A percentile compares a stretch with the other conserved stretches of the same genome.
These are phyloP conservation scores for Dujonia santamariae DNA, from an alignment of 1,139 yeast genomes.

Conservation along the genomic window DNA sequence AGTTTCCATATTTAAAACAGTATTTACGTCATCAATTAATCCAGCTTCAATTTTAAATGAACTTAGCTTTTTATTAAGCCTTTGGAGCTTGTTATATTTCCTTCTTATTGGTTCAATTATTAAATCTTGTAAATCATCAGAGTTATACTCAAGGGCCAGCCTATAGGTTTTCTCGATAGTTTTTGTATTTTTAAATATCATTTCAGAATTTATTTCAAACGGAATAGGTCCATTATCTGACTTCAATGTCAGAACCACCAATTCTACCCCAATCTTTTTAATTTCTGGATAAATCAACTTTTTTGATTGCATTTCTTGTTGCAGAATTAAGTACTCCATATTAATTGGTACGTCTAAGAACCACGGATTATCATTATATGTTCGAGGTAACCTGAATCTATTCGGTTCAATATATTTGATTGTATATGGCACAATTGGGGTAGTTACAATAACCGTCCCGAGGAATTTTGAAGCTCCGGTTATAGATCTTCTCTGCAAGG, in stretches of 20 bases:
- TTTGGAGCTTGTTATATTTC: slow-evolving; percentile 1
- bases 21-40: slow-evolving; percentile 28
- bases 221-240: slow-evolving; percentile 38
- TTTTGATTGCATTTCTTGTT: neutral
- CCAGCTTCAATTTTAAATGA: slow-evolving; percentile 26
- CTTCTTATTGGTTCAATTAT: slow-evolving; percentile 2
- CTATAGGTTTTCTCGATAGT: slow-evolving; percentile 14
- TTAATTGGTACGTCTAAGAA: slow-evolving; percentile 4
- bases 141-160: slow-evolving; percentile 3
- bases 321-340: slow-evolving; percentile 3
- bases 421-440: slow-evolving; percentile 30
- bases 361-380: slow-evolving; percentile 2
- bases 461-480: slow-evolving; percentile 29
- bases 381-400: slow-evolving; percentile 16
- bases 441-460: slow-evolving; percentile 35
- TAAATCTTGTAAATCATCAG: slow-evolving; percentile 29
- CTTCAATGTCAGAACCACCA: slow-evolving; percentile 33
- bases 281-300: slow-evolving; percentile 22
- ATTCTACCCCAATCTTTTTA: slow-evolving; percentile 30
- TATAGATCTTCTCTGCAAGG: slow-evolving; percentile 34
- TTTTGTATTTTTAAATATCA: slow-evolving; percentile 29
- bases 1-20: slow-evolving; percentile 27
- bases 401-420: slow-evolving; percentile 34
- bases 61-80: slow-evolving; percentile 18
- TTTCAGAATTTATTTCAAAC: slow-evolving; percentile 38